Conservation (phyloP, 2,329 filamentous ascomycete genomes). For the Aspergillus sp. region DNA sequence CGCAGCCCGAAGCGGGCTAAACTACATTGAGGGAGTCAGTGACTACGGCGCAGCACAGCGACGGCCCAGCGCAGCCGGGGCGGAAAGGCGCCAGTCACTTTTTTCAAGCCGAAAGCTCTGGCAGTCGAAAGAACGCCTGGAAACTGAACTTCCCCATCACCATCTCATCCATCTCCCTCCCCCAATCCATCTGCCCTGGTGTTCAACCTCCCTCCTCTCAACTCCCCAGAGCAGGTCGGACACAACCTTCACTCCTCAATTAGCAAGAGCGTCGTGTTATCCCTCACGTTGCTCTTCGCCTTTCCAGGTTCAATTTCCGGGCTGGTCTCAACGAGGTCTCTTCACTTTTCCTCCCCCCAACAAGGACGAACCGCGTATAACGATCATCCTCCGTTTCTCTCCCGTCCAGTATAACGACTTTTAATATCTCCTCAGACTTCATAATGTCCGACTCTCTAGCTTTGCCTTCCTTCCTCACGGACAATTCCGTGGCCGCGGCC, state of each 20-base stretch:
- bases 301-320: constrained; percentile 24
- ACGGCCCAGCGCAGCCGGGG: constrained; percentile 31
- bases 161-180: neutral
- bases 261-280: constrained; percentile 9
- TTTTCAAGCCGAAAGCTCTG: constrained; percentile 32
- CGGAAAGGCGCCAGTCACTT: constrained; percentile 33
- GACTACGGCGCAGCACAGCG: constrained; percentile 26
- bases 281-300: constrained; percentile 23
- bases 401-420: constrained; percentile 11
- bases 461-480: constrained; percentile 66
- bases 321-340: constrained; percentile 31
- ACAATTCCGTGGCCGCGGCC: constrained; percentile 70
- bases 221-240: constrained; percentile 27
- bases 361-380: constrained; percentile 30
- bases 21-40: neutral
- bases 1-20: constrained; percentile 18
- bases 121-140: constrained; percentile 10
- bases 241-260: constrained; percentile 14
- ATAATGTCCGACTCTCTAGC: constrained; percentile 47
- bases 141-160: constrained; percentile 9
- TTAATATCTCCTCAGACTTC: constrained; percentile 20
- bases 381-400: constrained; percentile 18
- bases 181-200: constrained; percentile 10
- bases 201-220: constrained; percentile 23
- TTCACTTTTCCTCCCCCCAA: constrained; percentile 23